Base-by-base conservation (phyloP, 1,139 yeast genomes). In the Meyerozyma carpophila region DNA sequence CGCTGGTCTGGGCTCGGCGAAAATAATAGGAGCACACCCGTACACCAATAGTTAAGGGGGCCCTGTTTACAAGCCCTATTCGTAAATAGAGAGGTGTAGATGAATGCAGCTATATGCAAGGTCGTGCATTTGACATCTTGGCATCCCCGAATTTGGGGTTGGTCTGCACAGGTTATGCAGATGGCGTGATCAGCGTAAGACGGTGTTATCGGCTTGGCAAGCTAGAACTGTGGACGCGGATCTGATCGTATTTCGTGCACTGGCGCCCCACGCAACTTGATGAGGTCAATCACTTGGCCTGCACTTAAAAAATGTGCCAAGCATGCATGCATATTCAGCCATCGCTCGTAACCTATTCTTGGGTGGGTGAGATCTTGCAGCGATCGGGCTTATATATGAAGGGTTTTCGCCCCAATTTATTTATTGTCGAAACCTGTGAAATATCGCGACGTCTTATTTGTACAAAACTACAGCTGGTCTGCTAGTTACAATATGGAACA, bases 11-110 rank as follows among this genome's bases (percentile, higher is more conserved):
- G 29, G 29, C 29, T 27, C 29, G 29, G 29, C 29, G 29, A 27
- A 27, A 27, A 5, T 27, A 27, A 27, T 27, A 27, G 29, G 29
- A 27, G 29, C 13, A 27, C 29, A n/a, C 29, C 29, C 29, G 21
- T 7, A 14, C 34, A 31, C 20, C 34, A 11, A 14, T 31, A 31
- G 34, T 11, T 27, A 27, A 10, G 5, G 29, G 29, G 13, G 29
- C 29, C 13, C 13, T 10, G 34, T 8, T 9, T 31, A 8, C 16
- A 31, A 31, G 34, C 37, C 26, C 26, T 20, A 27, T 34, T 34
- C 37, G 37, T 34, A 34, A 34, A 34, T 34, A 34, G 25, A 21
- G 37, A 27, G n/a, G 37, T 13, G 21, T 34, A 34, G 37, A 34
- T 34, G 25, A 10, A 21, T 34, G 37, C 37, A 25, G 37, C 37